Conservation (phyloP, 305 asterid species). For the Solanum hybrid region DNA sequence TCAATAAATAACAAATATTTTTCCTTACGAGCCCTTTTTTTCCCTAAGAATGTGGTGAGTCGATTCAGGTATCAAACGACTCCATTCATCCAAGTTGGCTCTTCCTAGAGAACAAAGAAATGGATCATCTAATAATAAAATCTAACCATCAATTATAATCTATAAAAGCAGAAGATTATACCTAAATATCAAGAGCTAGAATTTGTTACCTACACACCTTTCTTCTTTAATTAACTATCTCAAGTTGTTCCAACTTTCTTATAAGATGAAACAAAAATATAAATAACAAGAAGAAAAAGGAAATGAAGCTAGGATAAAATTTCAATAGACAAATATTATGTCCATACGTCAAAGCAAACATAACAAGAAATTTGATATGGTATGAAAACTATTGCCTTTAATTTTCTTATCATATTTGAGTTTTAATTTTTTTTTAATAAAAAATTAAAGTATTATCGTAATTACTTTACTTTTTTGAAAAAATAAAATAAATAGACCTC, state of each 20-base stretch:
- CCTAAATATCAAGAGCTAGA: background rate
- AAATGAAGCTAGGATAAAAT: background rate
- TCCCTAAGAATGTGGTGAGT: too few relatives aligned
- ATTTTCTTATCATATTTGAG: accelerated
- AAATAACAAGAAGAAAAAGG: background rate
- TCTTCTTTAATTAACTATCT: background rate
- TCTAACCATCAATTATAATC: background rate
- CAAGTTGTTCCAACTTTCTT: background rate
- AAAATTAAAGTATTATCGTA: too few relatives aligned
- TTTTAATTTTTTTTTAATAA: too few relatives aligned
- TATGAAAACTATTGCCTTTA: background rate
- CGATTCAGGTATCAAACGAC: background rate
- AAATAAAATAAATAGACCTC: background rate
- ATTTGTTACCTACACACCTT: background rate
- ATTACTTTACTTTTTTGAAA: accelerated
- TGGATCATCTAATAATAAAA: too few relatives aligned
- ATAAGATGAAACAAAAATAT: background rate
- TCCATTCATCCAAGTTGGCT: background rate
- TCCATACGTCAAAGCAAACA: background rate
- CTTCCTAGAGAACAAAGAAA: background rate
- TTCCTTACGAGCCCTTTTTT: background rate
- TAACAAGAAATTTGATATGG: background rate
- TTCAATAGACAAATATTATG: background rate
- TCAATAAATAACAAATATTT: too few relatives aligned
- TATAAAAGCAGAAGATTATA: too few relatives aligned